Evolutionary conservation across 163 green algal species (phyloP), one percentile per base, ranked within the genome.

Genomic region (Volvox carteri): DNA sequence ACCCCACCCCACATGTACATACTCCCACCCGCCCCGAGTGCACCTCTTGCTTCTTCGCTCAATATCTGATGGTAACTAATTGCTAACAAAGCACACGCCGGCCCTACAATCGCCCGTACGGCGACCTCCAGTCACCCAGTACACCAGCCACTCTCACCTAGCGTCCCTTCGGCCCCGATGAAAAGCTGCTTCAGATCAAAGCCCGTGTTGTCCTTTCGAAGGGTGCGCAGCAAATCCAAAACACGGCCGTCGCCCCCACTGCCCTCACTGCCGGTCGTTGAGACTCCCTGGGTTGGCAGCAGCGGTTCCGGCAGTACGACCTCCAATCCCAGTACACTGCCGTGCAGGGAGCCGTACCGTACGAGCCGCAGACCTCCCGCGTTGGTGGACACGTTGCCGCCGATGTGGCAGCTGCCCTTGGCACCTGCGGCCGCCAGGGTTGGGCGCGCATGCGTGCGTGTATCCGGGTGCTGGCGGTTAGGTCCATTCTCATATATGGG

Each of bases 151-250:
- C 35, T 33, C 89, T 39, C 87, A 96, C 94, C 97, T 67, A 99
- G 93, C 16, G 95, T 99, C 54, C 98, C 98, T 90, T 99, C 98
- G 5, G 93, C 95, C 1, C 98, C 98, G 19, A 99, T 98, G 92
- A 99, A 99, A 28, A 99, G 94, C 91, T 99, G 97, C 94, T 99
- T 99, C 60, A 99, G 91, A 93, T 99, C 97, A 84, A 98, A 99
- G 44, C 97, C 98, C 0, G 98, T 99, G 95, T 99, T 99, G 95
- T 99, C 97, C 90, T 99, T 99, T 25, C 96, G 92, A 73, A 99
- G 89, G 21, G 90, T 93, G 1, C 87, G 79, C 65, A 99, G 85
- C 77, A 97, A 77, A 92, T 99, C 95, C 75, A 86, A 60, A 42
- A 80, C 62, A 7, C 75, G 67, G 7, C 50, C 68, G 37, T 74